phyloP scores from a whole-genome alignment of 805 yeast genomes.

The Scheffersomyces ergatensis region DNA sequence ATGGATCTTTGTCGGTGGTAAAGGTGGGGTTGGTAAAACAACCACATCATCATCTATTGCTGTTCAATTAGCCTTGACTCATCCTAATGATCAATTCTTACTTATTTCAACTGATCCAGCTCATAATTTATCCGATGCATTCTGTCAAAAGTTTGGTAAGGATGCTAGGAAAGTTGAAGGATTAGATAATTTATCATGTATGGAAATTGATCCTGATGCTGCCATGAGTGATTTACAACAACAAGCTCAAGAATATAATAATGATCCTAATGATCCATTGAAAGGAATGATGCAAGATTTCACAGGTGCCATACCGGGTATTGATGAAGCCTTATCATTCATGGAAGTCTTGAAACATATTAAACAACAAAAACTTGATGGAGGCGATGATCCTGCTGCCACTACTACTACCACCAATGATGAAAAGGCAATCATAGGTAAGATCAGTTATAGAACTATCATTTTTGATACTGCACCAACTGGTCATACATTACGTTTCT shows the following conservation, averaged over 20 bases:
- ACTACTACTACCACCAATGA: background rate
- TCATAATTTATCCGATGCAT: conserved; percentile 95
- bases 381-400: conserved; percentile 12
- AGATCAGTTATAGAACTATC: conserved; percentile 67
- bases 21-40: conserved; percentile 99
- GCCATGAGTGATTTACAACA: conserved; percentile 80
- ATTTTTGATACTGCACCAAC: conserved; percentile 99
- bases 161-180: conserved; percentile 96
- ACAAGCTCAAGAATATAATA: conserved; percentile 56
- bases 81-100: conserved; percentile 78
- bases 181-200: conserved; percentile 81
- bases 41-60: conserved; percentile 96
- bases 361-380: conserved; percentile 56
- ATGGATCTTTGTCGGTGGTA: conserved; percentile 99
- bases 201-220: conserved; percentile 98
- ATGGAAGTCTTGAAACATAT: conserved; percentile 98
- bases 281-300: conserved; percentile 80
- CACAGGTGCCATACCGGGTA: conserved; percentile 95
- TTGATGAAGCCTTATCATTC: conserved; percentile 95
- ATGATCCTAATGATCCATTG: conserved; percentile 62
- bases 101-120: conserved; percentile 98
- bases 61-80: conserved; percentile 81
- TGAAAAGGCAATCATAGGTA: conserved; percentile 16
- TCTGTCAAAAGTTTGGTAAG: conserved; percentile 96
- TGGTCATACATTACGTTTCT: conserved; percentile 93